Conservation (phyloP, 768 basidiomycete species). For the Phlebiopsis flavidoalba region DNA sequence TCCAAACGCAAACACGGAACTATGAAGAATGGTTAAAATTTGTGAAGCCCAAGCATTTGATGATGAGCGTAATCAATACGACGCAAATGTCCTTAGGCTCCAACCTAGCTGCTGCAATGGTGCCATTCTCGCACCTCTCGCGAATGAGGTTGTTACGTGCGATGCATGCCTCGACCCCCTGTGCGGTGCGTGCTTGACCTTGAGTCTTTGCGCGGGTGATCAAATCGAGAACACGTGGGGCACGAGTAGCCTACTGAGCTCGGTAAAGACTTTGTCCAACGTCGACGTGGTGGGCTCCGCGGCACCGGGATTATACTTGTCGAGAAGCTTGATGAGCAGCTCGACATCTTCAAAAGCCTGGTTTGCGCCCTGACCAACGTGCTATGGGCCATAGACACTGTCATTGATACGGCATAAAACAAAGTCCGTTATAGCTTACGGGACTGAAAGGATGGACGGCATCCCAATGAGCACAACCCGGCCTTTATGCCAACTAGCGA, state of each 20-base stretch:
- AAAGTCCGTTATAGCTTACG: conserved; percentile 19
- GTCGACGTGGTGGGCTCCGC: conserved; percentile 22
- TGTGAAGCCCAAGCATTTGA: too few relatives aligned
- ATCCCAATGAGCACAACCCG: conserved; percentile 40
- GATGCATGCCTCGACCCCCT: conserved; percentile 26
- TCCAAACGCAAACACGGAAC: too few relatives aligned
- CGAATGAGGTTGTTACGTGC: conserved; percentile 24
- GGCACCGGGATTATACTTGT: conserved; percentile 25
- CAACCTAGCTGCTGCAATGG: background rate
- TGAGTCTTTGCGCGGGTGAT: conserved; percentile 29
- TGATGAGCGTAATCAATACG: too few relatives aligned
- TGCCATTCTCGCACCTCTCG: conserved; percentile 9
- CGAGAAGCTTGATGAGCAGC: conserved; percentile 29
- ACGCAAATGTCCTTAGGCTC: background rate
- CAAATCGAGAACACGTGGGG: conserved; percentile 28
- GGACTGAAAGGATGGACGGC: conserved; percentile 44
- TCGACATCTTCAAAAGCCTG: conserved; percentile 40
- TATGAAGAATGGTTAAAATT: too few relatives aligned
- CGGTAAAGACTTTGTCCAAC: conserved; percentile 27
- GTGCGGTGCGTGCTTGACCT: conserved; percentile 30
- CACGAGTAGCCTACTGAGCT: conserved; percentile 31
- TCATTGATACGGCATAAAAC: too few relatives aligned
- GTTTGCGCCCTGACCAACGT: conserved; percentile 42
- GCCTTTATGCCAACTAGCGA: conserved; percentile 35
- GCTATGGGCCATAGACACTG: conserved; percentile 20